Base-by-base conservation (phyloP, 1,284 basidiomycete species). In the Pholiota adiposa region DNA sequence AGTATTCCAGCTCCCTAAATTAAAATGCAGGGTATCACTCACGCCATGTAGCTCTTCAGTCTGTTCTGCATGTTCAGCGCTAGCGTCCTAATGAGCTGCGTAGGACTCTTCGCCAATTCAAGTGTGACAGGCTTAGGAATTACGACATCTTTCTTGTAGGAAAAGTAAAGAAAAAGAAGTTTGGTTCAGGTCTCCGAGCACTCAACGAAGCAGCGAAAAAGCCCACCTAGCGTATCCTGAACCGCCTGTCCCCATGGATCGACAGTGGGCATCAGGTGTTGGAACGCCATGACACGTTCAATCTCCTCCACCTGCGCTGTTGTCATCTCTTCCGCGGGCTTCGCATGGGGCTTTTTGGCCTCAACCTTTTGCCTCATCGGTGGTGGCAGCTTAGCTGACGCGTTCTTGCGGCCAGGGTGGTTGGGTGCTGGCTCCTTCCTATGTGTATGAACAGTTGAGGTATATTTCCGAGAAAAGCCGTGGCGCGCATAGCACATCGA, bases 231-330 rank as follows among this genome's bases (percentile, higher is more conserved):
- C 6, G 73, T 80, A n/a, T 78, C 63, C 23, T 54, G 67, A n/a
- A 83, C 71, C 49, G 73, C 70, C 36, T 79, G 75, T 1, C 80
- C 82, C 83, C 83, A 87, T 9, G 81, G 70, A 63, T 87, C 85
- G 4, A 72, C 63, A 3, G 72, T 75, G 9, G 75, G 75, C 59
- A 79, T 73, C 1, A 72, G 58, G n/a, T 70, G 69, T 6, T 70
- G 69, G 62, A 79, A 77, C 14, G 68, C 68, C 62, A 77, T 71
- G 54, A 79, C 70, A 46, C 70, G 63, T 55, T 83, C 76, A 58
- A 85, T 67, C 62, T 79, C 73, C 60, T 67, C 70, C 49, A 85
- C 62, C 36, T 75, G 71, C 27, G 79, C 74, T 46, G 79, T 76
- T 14, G 78, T 73, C 7, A 36, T 38, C 36, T 51, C 50, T 11